Evolutionary conservation across 164 flowering plant species (phyloP).

Genomic region (Piper longum): DNA sequence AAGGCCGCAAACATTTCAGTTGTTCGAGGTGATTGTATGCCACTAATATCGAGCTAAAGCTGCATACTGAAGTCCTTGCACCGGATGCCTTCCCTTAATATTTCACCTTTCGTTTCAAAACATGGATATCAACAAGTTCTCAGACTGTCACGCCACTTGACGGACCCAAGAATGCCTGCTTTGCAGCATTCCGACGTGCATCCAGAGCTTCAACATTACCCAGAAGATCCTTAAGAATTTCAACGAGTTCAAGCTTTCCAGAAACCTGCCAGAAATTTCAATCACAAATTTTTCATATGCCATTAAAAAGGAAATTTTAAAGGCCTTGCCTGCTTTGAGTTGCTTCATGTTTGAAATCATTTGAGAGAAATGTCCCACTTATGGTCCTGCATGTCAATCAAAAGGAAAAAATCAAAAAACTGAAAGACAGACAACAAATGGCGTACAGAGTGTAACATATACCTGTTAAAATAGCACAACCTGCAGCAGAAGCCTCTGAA

Average conservation of each 20-base stretch:
- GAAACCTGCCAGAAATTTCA: slow-evolving; percentile 33
- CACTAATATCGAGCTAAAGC: neutral
- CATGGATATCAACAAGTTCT: slow-evolving; percentile 34
- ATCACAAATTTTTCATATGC: neutral
- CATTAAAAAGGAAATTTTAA: neutral
- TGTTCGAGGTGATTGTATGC: too few species aligned
- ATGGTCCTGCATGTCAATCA: slow-evolving; percentile 35
- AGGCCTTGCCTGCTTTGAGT: slow-evolving; percentile 43
- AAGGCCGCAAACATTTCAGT: too few species aligned
- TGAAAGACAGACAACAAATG: neutral
- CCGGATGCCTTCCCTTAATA: neutral
- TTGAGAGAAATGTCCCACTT: slow-evolving; percentile 79
- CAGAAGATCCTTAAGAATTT: slow-evolving; percentile 39
- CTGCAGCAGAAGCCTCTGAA: slow-evolving; percentile 92
- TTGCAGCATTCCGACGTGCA: slow-evolving; percentile 61
- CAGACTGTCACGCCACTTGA: slow-evolving; percentile 59
- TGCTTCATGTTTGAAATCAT: slow-evolving; percentile 64
- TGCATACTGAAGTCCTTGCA: neutral
- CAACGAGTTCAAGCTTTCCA: slow-evolving; percentile 38
- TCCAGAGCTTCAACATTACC: slow-evolving; percentile 31
- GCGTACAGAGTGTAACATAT: neutral
- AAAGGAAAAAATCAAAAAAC: neutral
- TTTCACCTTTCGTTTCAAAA: slow-evolving; percentile 6
- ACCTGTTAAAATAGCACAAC: slow-evolving; percentile 96
- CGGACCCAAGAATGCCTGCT: slow-evolving; percentile 41